Percentiles rank a stretch among this genome's conserved stretches.
These are phyloP conservation scores for Pyrus hybrid DNA, from an alignment of 331 rosid genomes.

Conservation along the genomic window DNA sequence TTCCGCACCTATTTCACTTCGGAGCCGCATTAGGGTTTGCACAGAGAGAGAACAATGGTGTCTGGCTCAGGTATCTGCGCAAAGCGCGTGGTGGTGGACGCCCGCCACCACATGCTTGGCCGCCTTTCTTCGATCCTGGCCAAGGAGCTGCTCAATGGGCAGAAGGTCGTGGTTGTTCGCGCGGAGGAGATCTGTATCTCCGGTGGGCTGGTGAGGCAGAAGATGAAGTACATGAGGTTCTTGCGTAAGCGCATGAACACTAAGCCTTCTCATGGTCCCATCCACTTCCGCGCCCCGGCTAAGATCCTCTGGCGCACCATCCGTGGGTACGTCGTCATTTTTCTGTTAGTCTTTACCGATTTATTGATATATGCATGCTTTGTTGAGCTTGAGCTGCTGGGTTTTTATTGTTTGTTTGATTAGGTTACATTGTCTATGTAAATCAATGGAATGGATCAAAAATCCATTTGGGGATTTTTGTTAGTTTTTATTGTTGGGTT, in stretches of 20 bases:
- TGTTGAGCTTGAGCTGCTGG: background rate
- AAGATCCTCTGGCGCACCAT: slow-evolving; percentile 61
- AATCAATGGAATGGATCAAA: background rate
- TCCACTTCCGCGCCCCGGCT: slow-evolving; percentile 48
- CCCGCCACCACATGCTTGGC: slow-evolving; percentile 55
- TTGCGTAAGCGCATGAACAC: slow-evolving; percentile 57
- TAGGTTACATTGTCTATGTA: background rate
- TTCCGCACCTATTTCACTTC: background rate
- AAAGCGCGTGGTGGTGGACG: slow-evolving; percentile 53
- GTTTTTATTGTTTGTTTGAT: background rate
- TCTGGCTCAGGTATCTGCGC: slow-evolving; percentile 47
- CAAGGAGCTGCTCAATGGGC: slow-evolving; percentile 50
- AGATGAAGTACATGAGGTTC: slow-evolving; percentile 59
- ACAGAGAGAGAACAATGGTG: slow-evolving; percentile 23
- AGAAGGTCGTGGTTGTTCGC: slow-evolving; percentile 45
- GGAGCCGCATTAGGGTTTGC: slow-evolving; percentile 15
- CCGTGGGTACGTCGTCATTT: slow-evolving; percentile 35
- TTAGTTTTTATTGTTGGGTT: background rate
- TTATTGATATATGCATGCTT: background rate
- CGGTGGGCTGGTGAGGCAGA: slow-evolving; percentile 46
- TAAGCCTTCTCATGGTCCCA: slow-evolving; percentile 57
- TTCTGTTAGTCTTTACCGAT: background rate
- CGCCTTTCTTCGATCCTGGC: slow-evolving; percentile 41
- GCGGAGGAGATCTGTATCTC: slow-evolving; percentile 52
- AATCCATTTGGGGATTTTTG: background rate